A percentile compares a stretch with the other conserved stretches of the same genome.
phyloP scores from a whole-genome alignment of 208 protist genomes.

The Balamuthia mandrillaris region DNA sequence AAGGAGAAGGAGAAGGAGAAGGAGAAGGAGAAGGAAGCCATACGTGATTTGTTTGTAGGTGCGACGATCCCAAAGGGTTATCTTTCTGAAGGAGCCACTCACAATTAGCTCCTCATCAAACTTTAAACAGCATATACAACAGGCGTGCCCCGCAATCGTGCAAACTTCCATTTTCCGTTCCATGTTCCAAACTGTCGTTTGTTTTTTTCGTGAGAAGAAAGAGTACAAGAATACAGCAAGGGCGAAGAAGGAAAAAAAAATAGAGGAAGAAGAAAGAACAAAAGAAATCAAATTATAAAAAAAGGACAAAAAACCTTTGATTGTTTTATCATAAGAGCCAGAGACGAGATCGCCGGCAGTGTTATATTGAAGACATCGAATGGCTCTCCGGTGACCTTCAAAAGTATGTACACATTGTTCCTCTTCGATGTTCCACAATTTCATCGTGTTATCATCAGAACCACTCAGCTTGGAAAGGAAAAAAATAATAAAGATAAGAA shows the following conservation, averaged over 20 bases:
- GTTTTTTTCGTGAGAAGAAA: too few species aligned
- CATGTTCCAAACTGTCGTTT: constrained; percentile 29
- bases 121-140: constrained; percentile 13
- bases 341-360: background rate
- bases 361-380: background rate
- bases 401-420: background rate
- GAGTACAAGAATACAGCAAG: too few species aligned
- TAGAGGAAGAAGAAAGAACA: too few species aligned
- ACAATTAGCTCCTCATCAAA: background rate
- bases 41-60: background rate
- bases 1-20: background rate
- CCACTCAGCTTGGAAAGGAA: background rate
- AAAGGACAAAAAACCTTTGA: too few species aligned
- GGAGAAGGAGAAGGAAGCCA: background rate
- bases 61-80: background rate
- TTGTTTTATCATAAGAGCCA: constrained; percentile 23
- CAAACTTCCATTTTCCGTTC: background rate
- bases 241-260: too few species aligned
- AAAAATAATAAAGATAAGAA: background rate
- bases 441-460: constrained; percentile 14
- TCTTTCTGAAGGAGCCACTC: constrained; percentile 12
- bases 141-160: background rate
- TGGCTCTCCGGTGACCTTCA: background rate
- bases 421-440: constrained; percentile 7
- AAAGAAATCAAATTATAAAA: too few species aligned